Percentiles rank a stretch among this genome's conserved stretches.
phyloP scores from a whole-genome alignment of 2,329 filamentous ascomycete species.

The Escovopsis sp. region DNA sequence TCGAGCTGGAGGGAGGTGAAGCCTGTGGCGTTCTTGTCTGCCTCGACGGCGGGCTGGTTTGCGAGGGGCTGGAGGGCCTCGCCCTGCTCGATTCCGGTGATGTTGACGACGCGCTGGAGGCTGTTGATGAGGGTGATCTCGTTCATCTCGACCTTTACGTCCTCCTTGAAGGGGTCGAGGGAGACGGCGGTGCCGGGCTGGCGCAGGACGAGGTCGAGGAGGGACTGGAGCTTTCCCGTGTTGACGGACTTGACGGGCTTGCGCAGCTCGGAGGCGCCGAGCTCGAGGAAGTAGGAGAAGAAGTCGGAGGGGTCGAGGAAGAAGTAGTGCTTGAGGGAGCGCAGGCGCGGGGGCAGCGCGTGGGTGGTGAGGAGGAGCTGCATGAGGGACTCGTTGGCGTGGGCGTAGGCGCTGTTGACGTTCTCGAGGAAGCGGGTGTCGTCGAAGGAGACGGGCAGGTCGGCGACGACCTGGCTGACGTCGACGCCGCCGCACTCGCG shows the following conservation, averaged over 20 bases:
- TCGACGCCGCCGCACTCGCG: conserved; percentile 94
- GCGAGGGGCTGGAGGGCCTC: conserved; percentile 63
- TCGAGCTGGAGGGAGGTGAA: conserved; percentile 91
- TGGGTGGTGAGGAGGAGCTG: conserved; percentile 86
- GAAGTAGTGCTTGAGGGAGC: conserved; percentile 96
- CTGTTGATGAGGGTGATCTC: conserved; percentile 85
- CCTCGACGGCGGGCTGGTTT: conserved; percentile 47
- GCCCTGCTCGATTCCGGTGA: conserved; percentile 87
- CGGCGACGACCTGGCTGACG: conserved; percentile 72
- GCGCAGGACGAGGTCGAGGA: conserved; percentile 91
- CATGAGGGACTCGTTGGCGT: conserved; percentile 88
- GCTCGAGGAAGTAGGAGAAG: conserved; percentile 93
- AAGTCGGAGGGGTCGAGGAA: conserved; percentile 97
- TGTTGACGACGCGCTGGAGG: conserved; percentile 90
- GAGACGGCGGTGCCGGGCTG: conserved; percentile 90
- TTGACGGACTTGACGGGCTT: conserved; percentile 85
- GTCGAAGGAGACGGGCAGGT: conserved; percentile 86
- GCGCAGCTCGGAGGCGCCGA: conserved; percentile 75
- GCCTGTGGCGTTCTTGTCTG: conserved; percentile 75
- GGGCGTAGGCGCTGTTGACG: conserved; percentile 85
- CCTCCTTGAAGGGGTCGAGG: conserved; percentile 93
- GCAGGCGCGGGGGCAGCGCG: conserved; percentile 69
- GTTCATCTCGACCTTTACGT: conserved; percentile 96
- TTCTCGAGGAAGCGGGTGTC: conserved; percentile 89
- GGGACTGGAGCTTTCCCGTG: conserved; percentile 79